Evolutionary conservation across 106 monocot genomes (phyloP).

Genomic region (Acorus calamus): DNA sequence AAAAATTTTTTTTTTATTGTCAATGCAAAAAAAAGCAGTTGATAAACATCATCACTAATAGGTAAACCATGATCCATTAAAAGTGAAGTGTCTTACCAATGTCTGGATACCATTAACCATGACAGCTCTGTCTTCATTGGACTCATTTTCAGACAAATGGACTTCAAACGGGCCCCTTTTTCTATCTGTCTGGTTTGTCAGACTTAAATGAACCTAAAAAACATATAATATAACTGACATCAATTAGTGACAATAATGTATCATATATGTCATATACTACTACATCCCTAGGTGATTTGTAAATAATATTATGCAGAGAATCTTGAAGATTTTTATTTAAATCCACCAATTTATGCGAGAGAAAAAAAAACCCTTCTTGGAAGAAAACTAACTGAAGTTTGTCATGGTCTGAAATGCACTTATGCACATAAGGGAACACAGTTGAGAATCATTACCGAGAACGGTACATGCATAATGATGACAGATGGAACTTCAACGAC

Average conservation of each 20-base stretch:
- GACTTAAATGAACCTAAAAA: conserved; percentile 48
- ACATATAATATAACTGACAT: neutral
- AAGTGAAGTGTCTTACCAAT: conserved; percentile 36
- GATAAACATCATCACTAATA: neutral
- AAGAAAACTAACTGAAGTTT: too few relatives aligned
- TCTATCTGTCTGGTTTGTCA: conserved; percentile 69
- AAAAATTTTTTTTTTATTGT: neutral
- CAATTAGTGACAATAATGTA: too few relatives aligned
- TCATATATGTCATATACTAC: too few relatives aligned
- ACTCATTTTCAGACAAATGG: conserved; percentile 40
- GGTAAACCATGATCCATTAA: neutral
- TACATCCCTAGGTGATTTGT: too few relatives aligned
- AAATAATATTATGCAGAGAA: too few relatives aligned
- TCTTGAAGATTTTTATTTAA: too few relatives aligned
- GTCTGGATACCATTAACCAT: conserved; percentile 80
- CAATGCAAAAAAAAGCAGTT: neutral
- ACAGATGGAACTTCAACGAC: conserved; percentile 52
- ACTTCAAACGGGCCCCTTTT: conserved; percentile 78
- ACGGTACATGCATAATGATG: conserved; percentile 62
- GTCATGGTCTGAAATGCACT: too few relatives aligned
- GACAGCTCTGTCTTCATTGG: conserved; percentile 49
- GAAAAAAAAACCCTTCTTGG: too few relatives aligned
- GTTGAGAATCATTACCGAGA: conserved; percentile 36
- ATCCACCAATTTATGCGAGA: too few relatives aligned
- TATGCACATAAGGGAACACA: neutral